Base-by-base conservation (phyloP, 2,329 filamentous ascomycete species). In the Claviceps pusilla region DNA sequence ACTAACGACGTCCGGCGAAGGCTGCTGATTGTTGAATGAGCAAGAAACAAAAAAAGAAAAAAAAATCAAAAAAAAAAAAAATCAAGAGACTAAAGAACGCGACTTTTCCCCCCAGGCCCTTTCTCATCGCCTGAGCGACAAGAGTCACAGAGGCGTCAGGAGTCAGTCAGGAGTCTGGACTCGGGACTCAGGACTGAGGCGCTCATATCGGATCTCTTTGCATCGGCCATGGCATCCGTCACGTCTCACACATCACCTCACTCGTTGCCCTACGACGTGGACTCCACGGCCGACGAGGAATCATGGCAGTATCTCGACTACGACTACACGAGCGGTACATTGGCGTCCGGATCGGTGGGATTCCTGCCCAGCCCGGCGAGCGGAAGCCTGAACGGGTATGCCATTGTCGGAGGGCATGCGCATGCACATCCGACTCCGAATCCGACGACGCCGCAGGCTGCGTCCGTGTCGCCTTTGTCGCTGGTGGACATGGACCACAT, bases 321-420 rank as follows among this genome's bases (percentile, higher is more conserved):
- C 54, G 61, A 19, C 19, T 19, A 19, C 19, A 19, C 66, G 37
- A 64, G 63, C 50, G 59, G 63, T 54, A 64, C 62, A 33, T 69
- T 69, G 16, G 66, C 61, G 3, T 60, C 70, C 0, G 69, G 65
- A 0, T 73, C 72, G 0, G 65, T 71, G 10, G 71, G 69, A 19
- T 74, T 77, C 56, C 65, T 75, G 19, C 70, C 73, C 31, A 78
- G 77, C 57, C 76, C 77, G 5, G 71, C 71, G 11, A 76, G 71
- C 59, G 70, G 72, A 14, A 79, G 76, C 56, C 63, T 79, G 59
- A 71, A 70, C 42, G 76, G 76, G 28, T 80, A 73, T 64, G 70
- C 69, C 12, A 64, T 79, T 47, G 64, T 79, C 49, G 69, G 71
- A 35, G 19, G 19, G 19, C 69, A 51, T 39, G 31, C 46, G 50